These are phyloP conservation scores for Trichoderma brevicompactum DNA, from an alignment of 2,329 filamentous ascomycete species.

Conservation along the genomic window DNA sequence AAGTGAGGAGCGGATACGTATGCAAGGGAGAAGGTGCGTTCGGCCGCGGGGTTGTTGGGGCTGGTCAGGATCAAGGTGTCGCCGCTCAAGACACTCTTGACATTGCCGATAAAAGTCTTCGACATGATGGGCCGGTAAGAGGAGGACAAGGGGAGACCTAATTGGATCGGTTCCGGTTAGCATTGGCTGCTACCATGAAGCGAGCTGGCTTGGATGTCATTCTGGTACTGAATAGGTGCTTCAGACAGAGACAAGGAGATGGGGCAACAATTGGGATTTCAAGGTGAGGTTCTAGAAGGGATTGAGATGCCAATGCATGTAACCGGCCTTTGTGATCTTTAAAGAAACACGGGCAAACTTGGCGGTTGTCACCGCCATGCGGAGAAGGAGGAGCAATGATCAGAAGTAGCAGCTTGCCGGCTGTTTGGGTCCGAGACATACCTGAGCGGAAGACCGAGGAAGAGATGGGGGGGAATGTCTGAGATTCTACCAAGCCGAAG, in stretches of 20 bases:
- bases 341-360: not conserved
- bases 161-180: slow-evolving; percentile 3
- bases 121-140: slow-evolving; percentile 46
- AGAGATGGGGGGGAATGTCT: slow-evolving; percentile 4
- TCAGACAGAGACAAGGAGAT: not conserved
- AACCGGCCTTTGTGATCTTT: not conserved
- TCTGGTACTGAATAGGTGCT: not conserved
- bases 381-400: slow-evolving; percentile 8
- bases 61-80: slow-evolving; percentile 87
- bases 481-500: slow-evolving; percentile 16
- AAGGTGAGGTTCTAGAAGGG: not conserved
- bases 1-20: slow-evolving; percentile 89
- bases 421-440: slow-evolving; percentile 32
- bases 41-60: slow-evolving; percentile 77
- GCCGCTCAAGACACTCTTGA: slow-evolving; percentile 93
- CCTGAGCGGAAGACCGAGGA: slow-evolving; percentile 30
- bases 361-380: slow-evolving; percentile 33
- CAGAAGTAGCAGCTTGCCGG: not conserved
- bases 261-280: not conserved
- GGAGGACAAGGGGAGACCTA: slow-evolving; percentile 25
- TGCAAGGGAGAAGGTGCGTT: slow-evolving; percentile 86
- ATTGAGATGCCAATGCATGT: not conserved
- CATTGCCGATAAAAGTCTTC: slow-evolving; percentile 67
- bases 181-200: not conserved
- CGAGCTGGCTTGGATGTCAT: not conserved